Evolutionary conservation across 2,329 filamentous ascomycete species (phyloP), one percentile per base, ranked within the genome.

Genomic region (Aspergillus novoparasiticus): DNA sequence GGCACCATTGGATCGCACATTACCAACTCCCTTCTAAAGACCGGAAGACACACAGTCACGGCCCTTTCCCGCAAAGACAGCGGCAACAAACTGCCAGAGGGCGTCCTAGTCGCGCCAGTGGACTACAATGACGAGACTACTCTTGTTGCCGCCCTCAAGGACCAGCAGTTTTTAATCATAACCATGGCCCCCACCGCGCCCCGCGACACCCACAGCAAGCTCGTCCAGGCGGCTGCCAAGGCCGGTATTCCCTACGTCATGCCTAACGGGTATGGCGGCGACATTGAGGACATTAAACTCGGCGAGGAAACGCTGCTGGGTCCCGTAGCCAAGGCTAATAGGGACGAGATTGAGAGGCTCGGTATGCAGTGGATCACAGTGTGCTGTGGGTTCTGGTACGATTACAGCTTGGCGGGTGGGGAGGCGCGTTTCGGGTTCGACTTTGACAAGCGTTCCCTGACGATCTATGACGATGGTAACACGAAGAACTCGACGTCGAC

Each of bases 111-210:
- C 26, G 78, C 74, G 45, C 59, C 67, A 1, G 78, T 87, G 21
- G 78, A 86, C 75, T 87, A 87, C 72, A 68, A 80, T 16, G 75
- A 84, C 21, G 75, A 80, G 4, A 64, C 70, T 6, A 78, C 82
- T 1, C 69, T 89, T 10, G 77, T 85, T 0, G 70, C 73, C 0
- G 86, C 85, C 2, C 80, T 89, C 2, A 70, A 76, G 34, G 85
- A 79, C 62, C 85, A 89, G 64, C 81, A 89, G n/a, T 82, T 82
- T 43, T 76, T 89, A 3, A 77, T 88, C 66, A 87, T 89, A 59
- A 86, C 85, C 11, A 71, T 89, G 63, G 65, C 79, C 12, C 71
- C 75, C 1, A 73, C 55, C 0, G 85, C 83, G 0, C 78, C 84
- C 0, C 72, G 64, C 0, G 82, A 83, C 11, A 80, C 80, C 1